phyloP scores from a whole-genome alignment of 768 basidiomycete genomes.

The Pleurotus pulmonarius region DNA sequence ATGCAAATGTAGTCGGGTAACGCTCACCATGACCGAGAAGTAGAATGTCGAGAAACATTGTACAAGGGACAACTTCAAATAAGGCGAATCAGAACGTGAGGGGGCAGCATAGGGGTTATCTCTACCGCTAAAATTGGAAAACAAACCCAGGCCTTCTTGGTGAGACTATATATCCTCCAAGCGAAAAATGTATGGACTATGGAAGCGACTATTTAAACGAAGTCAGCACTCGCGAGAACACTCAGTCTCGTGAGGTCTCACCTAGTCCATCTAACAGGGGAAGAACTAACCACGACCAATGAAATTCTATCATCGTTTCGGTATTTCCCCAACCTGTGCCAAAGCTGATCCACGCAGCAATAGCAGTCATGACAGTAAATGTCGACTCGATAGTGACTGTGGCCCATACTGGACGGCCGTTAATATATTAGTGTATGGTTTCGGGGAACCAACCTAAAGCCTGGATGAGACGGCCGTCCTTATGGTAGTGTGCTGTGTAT shows the following conservation, averaged over 20 bases:
- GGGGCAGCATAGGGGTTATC: neutral
- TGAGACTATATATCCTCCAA: neutral
- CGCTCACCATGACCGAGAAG: neutral
- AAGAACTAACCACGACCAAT: conserved; percentile 13
- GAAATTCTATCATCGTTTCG: neutral
- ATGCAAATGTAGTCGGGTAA: neutral
- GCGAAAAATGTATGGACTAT: conserved; percentile 1
- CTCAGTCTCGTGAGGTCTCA: neutral
- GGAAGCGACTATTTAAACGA: neutral
- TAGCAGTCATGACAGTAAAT: conserved; percentile 11
- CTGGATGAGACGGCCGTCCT: neutral
- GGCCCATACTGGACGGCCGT: conserved; percentile 10
- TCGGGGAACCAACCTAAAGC: neutral
- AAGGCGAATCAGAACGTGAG: neutral
- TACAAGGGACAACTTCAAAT: neutral
- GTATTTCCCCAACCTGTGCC: conserved; percentile 13
- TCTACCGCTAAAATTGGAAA: neutral
- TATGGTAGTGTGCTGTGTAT: neutral
- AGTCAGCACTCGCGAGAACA: neutral
- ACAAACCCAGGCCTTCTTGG: neutral
- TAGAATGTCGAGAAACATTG: neutral
- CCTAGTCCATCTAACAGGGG: conserved; percentile 8
- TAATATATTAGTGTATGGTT: too few relatives aligned
- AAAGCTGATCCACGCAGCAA: conserved; percentile 14
- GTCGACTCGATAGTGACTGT: conserved; percentile 12